Conservation (phyloP, 1,139 yeast genomes). For the Geotrichum macrosporum region DNA sequence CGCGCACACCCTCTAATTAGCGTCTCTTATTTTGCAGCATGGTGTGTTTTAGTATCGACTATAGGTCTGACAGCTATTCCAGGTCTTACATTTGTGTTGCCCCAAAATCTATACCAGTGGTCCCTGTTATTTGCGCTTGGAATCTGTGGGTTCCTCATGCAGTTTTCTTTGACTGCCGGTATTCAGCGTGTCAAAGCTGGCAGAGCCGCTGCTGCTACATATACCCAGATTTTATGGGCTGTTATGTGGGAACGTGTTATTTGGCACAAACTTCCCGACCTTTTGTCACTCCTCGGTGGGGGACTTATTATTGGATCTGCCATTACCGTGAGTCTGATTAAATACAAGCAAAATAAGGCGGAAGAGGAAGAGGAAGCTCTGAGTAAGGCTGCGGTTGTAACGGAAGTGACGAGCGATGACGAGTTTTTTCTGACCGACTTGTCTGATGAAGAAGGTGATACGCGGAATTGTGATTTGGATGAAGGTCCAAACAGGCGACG, state of each 20-base stretch:
- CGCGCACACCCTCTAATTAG: slow-evolving; percentile 75
- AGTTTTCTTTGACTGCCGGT: slow-evolving; percentile 73
- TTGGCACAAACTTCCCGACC: slow-evolving; percentile 70
- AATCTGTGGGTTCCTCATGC: slow-evolving; percentile 75
- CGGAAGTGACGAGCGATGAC: background rate
- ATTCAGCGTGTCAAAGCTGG: slow-evolving; percentile 79
- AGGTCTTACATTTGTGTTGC: slow-evolving; percentile 53
- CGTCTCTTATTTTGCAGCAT: slow-evolving; percentile 69
- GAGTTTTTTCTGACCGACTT: background rate
- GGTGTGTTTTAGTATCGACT: slow-evolving; percentile 55
- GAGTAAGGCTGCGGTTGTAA: background rate
- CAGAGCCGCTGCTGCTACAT: slow-evolving; percentile 68
- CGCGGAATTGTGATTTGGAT: background rate
- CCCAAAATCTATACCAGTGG: slow-evolving; percentile 63
- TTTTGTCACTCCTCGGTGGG: slow-evolving; percentile 67
- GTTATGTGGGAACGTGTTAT: slow-evolving; percentile 68
- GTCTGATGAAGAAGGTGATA: slow-evolving; percentile 4
- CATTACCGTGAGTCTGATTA: slow-evolving; percentile 41
- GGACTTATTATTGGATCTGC: slow-evolving; percentile 65
- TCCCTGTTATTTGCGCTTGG: slow-evolving; percentile 58
- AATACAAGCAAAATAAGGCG: slow-evolving; percentile 11
- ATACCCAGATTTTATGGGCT: slow-evolving; percentile 75
- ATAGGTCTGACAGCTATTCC: slow-evolving; percentile 55
- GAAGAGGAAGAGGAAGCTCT: slow-evolving; percentile 5
- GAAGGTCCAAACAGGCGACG: too few relatives aligned